Conservation (phyloP, 352 stramenopile species). For the Aphanomyces invadans region DNA sequence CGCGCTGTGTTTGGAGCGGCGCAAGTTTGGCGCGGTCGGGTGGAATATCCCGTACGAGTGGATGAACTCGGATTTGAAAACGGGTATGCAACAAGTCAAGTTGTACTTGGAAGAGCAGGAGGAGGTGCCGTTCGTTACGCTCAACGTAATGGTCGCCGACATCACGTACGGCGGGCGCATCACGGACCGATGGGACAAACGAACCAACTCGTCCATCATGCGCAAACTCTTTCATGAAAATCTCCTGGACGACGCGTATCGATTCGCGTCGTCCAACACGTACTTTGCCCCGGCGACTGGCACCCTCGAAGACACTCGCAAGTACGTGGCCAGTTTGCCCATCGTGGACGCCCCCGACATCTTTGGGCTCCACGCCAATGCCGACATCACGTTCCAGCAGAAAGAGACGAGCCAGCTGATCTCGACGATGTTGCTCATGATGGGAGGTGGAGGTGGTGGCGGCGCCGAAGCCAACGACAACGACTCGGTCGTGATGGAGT, state of each 20-base stretch:
- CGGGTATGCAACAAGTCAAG: slow-evolving; percentile 86
- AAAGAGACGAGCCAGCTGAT: slow-evolving; percentile 82
- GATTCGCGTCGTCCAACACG: slow-evolving; percentile 60
- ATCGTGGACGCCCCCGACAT: slow-evolving; percentile 82
- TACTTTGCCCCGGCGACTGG: slow-evolving; percentile 78
- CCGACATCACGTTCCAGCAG: slow-evolving; percentile 92
- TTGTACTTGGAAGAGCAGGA: slow-evolving; percentile 93
- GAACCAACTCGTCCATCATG: slow-evolving; percentile 92
- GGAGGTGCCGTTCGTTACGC: slow-evolving; percentile 86
- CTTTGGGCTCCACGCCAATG: slow-evolving; percentile 90
- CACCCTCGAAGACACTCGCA: slow-evolving; percentile 46
- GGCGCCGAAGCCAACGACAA: slow-evolving; percentile 42
- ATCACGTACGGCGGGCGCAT: slow-evolving; percentile 93
- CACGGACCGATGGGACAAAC: slow-evolving; percentile 92
- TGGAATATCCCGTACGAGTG: slow-evolving; percentile 96
- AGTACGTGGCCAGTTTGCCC: slow-evolving; percentile 80
- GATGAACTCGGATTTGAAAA: slow-evolving; percentile 95
- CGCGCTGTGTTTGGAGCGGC: slow-evolving; percentile 87
- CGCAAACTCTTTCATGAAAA: slow-evolving; percentile 83
- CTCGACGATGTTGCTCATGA: slow-evolving; percentile 63
- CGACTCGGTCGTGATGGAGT: slow-evolving; percentile 76
- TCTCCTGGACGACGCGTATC: slow-evolving; percentile 84
- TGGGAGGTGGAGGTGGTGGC: slow-evolving; percentile 47
- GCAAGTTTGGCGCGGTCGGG: slow-evolving; percentile 91
- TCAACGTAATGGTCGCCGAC: slow-evolving; percentile 93